phyloP scores from a whole-genome alignment of 1,139 yeast genomes.

The Taphrina populina region DNA sequence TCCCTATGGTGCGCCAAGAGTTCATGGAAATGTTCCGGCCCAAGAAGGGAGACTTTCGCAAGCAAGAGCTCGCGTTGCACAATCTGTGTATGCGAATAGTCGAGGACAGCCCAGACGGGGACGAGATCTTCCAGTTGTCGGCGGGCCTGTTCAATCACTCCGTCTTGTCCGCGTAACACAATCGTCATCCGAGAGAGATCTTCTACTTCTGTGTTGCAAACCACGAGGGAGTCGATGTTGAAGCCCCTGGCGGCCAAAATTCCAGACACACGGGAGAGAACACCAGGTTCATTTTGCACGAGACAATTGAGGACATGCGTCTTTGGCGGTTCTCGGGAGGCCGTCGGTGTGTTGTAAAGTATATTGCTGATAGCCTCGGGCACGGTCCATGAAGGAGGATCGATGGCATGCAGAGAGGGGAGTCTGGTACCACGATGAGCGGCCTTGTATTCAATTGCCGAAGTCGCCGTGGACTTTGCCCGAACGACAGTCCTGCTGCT shows the following conservation, averaged over 20 bases:
- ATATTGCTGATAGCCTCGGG: slow-evolving; percentile 86
- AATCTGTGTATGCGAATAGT: slow-evolving; percentile 85
- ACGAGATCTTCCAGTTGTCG: slow-evolving; percentile 96
- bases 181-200: slow-evolving; percentile 96
- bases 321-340: slow-evolving; percentile 48
- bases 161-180: slow-evolving; percentile 89
- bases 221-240: slow-evolving; percentile 95
- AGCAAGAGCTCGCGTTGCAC: slow-evolving; percentile 85
- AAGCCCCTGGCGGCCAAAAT: slow-evolving; percentile 97
- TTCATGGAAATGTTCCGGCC: slow-evolving; percentile 97
- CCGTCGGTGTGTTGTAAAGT: slow-evolving; percentile 87
- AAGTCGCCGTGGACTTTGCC: slow-evolving; percentile 57
- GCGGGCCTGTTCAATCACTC: slow-evolving; percentile 97
- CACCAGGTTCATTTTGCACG: slow-evolving; percentile 99
- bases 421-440: slow-evolving; percentile 76
- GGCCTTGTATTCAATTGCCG: slow-evolving; percentile 91
- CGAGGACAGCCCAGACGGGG: slow-evolving; percentile 96
- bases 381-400: slow-evolving; percentile 92
- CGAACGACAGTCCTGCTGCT: slow-evolving; percentile 13
- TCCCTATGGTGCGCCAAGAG: slow-evolving; percentile 73
- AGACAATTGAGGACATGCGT: slow-evolving; percentile 93
- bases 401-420: slow-evolving; percentile 93
- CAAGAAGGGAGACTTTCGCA: slow-evolving; percentile 87
- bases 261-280: slow-evolving; percentile 85
- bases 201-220: slow-evolving; percentile 92